A percentile compares a stretch with the other conserved stretches of the same genome.
These are phyloP conservation scores for Bodo saltans DNA, from an alignment of 78 protist genomes.

Conservation along the genomic window DNA sequence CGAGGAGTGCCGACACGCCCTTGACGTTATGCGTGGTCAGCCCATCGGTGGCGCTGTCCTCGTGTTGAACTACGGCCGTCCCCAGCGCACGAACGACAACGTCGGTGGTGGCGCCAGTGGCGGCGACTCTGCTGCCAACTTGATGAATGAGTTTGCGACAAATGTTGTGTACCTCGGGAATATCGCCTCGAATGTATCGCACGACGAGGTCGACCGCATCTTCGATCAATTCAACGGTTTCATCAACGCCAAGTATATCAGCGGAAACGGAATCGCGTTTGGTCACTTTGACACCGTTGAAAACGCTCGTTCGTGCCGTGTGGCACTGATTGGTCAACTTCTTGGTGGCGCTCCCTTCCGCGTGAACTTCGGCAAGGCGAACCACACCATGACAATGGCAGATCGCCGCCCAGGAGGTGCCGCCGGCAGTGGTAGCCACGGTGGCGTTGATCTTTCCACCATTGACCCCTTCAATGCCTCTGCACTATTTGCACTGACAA, in stretches of 20 bases:
- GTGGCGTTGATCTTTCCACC: no score
- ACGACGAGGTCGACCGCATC: neutral
- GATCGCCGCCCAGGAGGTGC: no score
- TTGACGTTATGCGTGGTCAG: neutral
- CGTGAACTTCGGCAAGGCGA: neutral
- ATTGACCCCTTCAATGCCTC: no score
- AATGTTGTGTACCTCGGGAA: neutral
- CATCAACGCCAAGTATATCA: neutral
- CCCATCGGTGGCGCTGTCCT: neutral
- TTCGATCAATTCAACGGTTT: neutral
- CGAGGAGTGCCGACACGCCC: neutral
- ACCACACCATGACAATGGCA: neutral
- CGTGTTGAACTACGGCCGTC: neutral
- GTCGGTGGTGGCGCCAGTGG: neutral
- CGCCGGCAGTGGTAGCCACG: no score
- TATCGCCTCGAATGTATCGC: neutral
- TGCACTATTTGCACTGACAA: no score
- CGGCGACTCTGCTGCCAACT: neutral
- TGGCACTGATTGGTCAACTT: neutral
- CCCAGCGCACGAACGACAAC: no score
- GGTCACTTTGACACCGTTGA: neutral
- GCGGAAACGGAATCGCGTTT: neutral
- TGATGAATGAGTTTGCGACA: neutral
- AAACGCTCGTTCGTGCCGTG: neutral
- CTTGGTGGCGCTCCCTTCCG: neutral